phyloP scores from a whole-genome alignment of 228 moss, liverwort and hornwort genomes.

The Sphagnum fallax region DNA sequence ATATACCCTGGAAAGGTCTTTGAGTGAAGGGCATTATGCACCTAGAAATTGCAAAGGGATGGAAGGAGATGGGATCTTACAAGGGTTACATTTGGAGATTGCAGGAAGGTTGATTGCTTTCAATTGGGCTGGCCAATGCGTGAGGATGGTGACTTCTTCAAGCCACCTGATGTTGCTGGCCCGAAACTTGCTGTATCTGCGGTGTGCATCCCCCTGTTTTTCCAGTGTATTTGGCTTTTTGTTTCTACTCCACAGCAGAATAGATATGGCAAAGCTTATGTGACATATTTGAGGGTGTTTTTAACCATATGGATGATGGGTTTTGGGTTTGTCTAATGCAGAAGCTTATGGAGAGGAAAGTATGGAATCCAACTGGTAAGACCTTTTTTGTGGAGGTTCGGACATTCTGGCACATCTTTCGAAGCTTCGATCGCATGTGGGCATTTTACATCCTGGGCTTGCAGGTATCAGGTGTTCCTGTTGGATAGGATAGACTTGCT shows the following conservation, averaged over 20 bases:
- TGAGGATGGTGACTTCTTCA: conserved; percentile 42
- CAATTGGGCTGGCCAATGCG: conserved; percentile 51
- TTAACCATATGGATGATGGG: too few species aligned
- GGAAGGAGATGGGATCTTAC: too few species aligned
- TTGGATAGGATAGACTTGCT: too few species aligned
- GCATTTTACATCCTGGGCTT: conserved; percentile 41
- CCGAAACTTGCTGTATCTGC: background rate
- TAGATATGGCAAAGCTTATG: too few species aligned
- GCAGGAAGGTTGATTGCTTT: conserved; percentile 51
- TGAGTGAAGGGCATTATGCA: too few species aligned
- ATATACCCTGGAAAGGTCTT: too few species aligned
- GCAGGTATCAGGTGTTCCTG: conserved; percentile 19
- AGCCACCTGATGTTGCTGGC: conserved; percentile 12
- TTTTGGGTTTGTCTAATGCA: conserved; percentile 8
- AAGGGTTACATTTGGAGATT: background rate
- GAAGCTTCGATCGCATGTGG: conserved; percentile 55
- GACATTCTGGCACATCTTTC: conserved; percentile 41
- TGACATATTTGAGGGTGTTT: too few species aligned
- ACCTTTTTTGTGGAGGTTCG: conserved; percentile 50
- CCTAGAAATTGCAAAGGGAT: too few species aligned
- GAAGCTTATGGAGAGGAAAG: conserved; percentile 1
- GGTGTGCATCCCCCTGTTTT: too few species aligned
- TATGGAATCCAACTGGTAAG: conserved; percentile 22
- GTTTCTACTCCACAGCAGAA: too few species aligned
- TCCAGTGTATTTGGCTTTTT: too few species aligned